Evolutionary conservation across 106 monocot species (phyloP), one percentile per base, ranked within the genome.

Genomic region (Ottelia alismoides): DNA sequence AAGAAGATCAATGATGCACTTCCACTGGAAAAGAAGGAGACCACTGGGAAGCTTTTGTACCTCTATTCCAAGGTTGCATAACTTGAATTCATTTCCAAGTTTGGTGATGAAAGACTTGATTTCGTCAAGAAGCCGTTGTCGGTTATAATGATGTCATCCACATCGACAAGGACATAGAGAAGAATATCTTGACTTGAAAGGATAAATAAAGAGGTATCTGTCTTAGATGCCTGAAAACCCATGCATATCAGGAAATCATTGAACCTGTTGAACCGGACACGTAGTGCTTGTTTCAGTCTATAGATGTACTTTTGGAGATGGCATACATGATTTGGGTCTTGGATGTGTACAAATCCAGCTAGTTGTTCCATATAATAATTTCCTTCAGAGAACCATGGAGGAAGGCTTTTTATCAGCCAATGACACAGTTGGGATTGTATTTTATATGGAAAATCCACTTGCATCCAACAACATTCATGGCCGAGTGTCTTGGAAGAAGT

Each of bases 361-460:
- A 31, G 56, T 35, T 56, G 16, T 3, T 30, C 31, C 56, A 56
- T 56, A 21, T 14, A 56, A 56, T 14, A 18, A 1, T 35, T 56
- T 56, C 32, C 6, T 6, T 30, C 9, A 56, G 26, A 21, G 30
- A 7, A 21, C 56, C 56, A 56, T 54, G 25, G 0, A 54, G 19
- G 19, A 54, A 27, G 14, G 54, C 56, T 0, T 56, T 56, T 30
- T 56, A 21, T 0, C 56, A 1, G 22, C 9, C 56, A 35, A 56
- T n/a, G 0, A n/a, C n/a, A 11, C 56, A 30, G 26, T 56, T 18
- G 1, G 21, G 2, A 1, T 56, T 35, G 1, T 11, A 19, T 31
- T 56, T 56, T 7, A 32, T 1, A 2, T 16, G 28, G 16, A 21
- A 56, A 16, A 56, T 25, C 32, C 30, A 40, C 35, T 56, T 35